These are phyloP conservation scores for Wakefieldia striispora DNA, from an alignment of 768 basidiomycete species.

Conservation along the genomic window DNA sequence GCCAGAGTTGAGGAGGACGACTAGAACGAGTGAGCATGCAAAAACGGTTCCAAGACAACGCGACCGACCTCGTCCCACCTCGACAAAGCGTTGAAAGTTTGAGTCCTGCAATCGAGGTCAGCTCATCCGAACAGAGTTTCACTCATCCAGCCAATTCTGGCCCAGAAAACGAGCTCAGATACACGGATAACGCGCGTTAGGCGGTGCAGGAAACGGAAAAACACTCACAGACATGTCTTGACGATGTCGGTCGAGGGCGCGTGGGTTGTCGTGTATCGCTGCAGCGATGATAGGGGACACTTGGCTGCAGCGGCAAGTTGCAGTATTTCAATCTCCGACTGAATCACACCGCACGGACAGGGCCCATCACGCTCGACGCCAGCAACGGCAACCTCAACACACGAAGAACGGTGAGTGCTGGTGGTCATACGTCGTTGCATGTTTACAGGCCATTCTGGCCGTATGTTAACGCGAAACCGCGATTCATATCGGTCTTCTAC, in stretches of 20 bases:
- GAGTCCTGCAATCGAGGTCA: conserved; percentile 51
- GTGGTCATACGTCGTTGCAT: neutral
- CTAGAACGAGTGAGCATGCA: conserved; percentile 29
- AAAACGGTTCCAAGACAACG: neutral
- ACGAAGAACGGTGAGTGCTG: conserved; percentile 20
- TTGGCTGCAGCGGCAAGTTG: neutral
- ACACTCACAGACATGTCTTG: conserved; percentile 25
- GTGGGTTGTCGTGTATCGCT: neutral
- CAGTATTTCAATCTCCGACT: conserved; percentile 17
- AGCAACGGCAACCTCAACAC: conserved; percentile 17
- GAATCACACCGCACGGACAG: neutral
- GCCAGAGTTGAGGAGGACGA: conserved; percentile 92
- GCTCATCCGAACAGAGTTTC: conserved; percentile 7
- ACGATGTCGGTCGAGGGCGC: neutral
- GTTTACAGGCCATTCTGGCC: neutral
- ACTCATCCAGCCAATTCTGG: conserved; percentile 14
- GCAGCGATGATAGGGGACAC: neutral
- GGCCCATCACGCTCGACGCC: conserved; percentile 14
- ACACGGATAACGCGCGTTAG: neutral
- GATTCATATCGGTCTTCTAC: conserved; percentile 1
- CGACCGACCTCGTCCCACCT: conserved; percentile 85
- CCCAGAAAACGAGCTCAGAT: no score
- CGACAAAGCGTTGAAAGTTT: conserved; percentile 95
- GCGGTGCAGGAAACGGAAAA: no score
- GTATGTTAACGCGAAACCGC: neutral